These are phyloP conservation scores for Lolium multiflorum DNA, from an alignment of 176 grass and related monocot genomes.

Conservation along the genomic window DNA sequence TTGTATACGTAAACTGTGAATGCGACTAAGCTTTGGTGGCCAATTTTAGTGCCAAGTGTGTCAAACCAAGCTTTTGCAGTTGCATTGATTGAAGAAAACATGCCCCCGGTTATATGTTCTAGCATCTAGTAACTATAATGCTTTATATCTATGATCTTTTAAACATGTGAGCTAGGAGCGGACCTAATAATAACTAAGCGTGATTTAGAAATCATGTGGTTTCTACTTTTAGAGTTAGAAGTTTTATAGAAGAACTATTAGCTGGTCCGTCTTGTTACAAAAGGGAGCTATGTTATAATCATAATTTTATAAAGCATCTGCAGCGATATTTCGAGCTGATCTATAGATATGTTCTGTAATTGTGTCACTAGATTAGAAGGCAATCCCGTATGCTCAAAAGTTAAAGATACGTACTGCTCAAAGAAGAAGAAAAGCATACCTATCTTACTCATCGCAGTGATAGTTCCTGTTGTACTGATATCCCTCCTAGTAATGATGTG, in stretches of 20 bases:
- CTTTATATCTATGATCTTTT: not conserved
- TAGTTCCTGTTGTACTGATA: not conserved
- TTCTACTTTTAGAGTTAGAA: not conserved
- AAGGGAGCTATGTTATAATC: not conserved
- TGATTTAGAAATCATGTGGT: not conserved
- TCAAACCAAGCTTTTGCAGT: too few species aligned
- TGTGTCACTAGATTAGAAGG: conserved; percentile 23
- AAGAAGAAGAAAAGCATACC: not conserved
- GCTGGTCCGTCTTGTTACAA: not conserved
- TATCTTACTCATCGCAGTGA: not conserved
- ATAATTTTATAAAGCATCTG: not conserved
- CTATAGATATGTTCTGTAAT: not conserved
- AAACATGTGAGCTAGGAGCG: not conserved
- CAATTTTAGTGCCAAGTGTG: too few species aligned
- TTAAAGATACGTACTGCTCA: conserved; percentile 20
- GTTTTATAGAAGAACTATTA: not conserved
- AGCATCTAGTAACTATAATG: not conserved
- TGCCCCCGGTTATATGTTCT: not conserved
- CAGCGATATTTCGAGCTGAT: too few species aligned
- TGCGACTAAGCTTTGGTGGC: too few species aligned
- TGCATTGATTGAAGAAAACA: not conserved
- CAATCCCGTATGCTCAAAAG: conserved; percentile 29
- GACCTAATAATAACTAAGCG: not conserved
- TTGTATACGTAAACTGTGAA: too few species aligned
- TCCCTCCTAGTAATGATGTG: not conserved